These are phyloP conservation scores for Boletus huronensis DNA, from an alignment of 768 basidiomycete species.

Conservation along the genomic window DNA sequence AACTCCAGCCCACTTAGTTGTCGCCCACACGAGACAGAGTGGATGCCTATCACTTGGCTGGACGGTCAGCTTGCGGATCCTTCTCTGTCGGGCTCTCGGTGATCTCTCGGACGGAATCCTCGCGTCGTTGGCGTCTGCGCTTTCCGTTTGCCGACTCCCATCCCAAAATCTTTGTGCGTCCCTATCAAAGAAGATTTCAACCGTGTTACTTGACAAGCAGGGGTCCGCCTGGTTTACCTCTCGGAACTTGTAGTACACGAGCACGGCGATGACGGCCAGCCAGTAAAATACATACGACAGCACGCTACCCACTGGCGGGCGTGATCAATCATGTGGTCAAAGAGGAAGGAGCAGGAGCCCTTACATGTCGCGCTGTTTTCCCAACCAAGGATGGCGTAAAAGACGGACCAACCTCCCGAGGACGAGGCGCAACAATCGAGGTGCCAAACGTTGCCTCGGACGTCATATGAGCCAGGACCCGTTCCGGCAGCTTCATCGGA, in stretches of 20 bases:
- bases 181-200: slow-evolving; percentile 35
- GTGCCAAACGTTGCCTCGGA: slow-evolving; percentile 86
- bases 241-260: slow-evolving; percentile 65
- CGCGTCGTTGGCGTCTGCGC: slow-evolving; percentile 30
- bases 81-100: background rate
- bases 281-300: slow-evolving; percentile 93
- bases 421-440: slow-evolving; percentile 75
- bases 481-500: slow-evolving; percentile 64
- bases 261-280: slow-evolving; percentile 68
- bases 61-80: background rate
- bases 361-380: slow-evolving; percentile 73
- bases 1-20: background rate
- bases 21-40: background rate
- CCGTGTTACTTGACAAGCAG: background rate
- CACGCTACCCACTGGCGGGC: slow-evolving; percentile 60
- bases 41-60: background rate
- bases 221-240: slow-evolving; percentile 38
- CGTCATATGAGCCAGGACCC: slow-evolving; percentile 83
- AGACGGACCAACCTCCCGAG: slow-evolving; percentile 71
- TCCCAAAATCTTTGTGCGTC: slow-evolving; percentile 61
- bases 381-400: slow-evolving; percentile 86
- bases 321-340: background rate
- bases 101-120: background rate
- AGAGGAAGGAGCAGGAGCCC: slow-evolving; percentile 1
- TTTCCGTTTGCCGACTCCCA: slow-evolving; percentile 49